Conservation (phyloP, 2,329 filamentous ascomycete species). For the Venturia oleaginea region DNA sequence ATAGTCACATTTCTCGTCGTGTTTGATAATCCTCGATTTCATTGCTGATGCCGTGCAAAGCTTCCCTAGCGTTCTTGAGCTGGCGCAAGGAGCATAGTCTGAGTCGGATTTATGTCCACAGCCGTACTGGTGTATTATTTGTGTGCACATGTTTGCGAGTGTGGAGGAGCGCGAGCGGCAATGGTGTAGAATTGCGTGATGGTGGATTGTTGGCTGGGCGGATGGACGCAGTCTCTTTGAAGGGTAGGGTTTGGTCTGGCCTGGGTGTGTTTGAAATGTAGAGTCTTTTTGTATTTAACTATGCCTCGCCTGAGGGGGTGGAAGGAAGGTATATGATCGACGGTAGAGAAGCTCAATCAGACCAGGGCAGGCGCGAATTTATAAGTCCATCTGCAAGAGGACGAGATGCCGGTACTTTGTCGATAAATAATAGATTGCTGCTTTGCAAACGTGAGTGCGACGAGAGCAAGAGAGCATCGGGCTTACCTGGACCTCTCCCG, state of each 20-base stretch:
- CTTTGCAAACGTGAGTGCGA: constrained; percentile 33
- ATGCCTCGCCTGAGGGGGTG: not conserved
- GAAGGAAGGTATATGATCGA: constrained; percentile 12
- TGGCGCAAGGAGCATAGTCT: constrained; percentile 35
- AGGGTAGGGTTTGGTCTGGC: not conserved
- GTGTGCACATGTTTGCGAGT: constrained; percentile 34
- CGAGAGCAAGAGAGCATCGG: constrained; percentile 20
- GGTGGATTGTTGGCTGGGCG: not conserved
- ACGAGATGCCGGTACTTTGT: constrained; percentile 27
- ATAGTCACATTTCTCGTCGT: constrained; percentile 38
- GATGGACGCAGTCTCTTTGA: not conserved
- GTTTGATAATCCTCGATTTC: constrained; percentile 37
- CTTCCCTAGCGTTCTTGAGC: constrained; percentile 26
- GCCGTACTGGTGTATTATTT: constrained; percentile 38
- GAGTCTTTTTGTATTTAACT: not conserved
- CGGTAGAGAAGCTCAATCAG: not conserved
- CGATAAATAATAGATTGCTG: constrained; percentile 32
- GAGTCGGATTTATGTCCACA: constrained; percentile 37
- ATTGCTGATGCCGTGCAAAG: constrained; percentile 30
- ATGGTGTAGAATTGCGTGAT: not conserved
- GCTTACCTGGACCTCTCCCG: constrained; percentile 19
- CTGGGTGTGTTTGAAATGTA: not conserved
- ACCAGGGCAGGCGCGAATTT: constrained; percentile 17
- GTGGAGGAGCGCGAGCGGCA: constrained; percentile 9
- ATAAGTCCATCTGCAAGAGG: constrained; percentile 24